Conservation (phyloP, 1,284 basidiomycete species). For the Puccinia triticina region DNA sequence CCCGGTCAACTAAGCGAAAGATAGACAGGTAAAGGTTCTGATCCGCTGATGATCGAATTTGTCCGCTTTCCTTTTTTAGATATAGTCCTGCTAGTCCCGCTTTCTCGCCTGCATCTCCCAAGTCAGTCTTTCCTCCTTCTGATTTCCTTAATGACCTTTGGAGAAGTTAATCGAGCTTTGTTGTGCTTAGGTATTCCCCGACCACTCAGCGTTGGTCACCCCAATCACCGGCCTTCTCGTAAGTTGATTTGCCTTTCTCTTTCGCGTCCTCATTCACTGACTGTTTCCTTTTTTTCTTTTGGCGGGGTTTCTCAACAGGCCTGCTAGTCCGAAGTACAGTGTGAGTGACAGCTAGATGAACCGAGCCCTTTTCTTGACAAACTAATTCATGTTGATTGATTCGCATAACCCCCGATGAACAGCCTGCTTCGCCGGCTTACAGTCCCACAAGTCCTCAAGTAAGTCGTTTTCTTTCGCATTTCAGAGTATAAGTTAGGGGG, state of each 20-base stretch:
- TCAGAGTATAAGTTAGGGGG: conserved; percentile 53
- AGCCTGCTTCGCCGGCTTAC: conserved; percentile 58
- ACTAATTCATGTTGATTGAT: not conserved
- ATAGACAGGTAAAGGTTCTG: conserved; percentile 68
- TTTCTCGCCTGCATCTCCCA: conserved; percentile 52
- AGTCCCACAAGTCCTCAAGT: conserved; percentile 52
- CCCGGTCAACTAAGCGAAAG: conserved; percentile 64
- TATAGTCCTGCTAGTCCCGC: conserved; percentile 52
- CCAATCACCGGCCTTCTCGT: conserved; percentile 52
- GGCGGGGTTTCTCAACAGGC: conserved; percentile 8
- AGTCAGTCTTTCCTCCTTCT: conserved; percentile 14
- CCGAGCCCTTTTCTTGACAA: conserved; percentile 52
- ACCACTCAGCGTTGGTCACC: conserved; percentile 51
- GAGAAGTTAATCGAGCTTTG: not conserved
- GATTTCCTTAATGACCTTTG: not conserved
- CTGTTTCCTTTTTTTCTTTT: conserved; percentile 18
- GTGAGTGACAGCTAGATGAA: conserved; percentile 51
- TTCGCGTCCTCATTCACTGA: not conserved
- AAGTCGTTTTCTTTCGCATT: conserved; percentile 58
- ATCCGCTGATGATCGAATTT: conserved; percentile 64
- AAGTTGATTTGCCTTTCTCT: not conserved
- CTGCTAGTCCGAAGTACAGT: conserved; percentile 52
- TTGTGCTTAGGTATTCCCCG: conserved; percentile 40
- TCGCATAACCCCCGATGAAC: conserved; percentile 62
- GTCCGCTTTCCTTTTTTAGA: conserved; percentile 2